Evolutionary conservation across 2,329 filamentous ascomycete species (phyloP).

Genomic region (Hypocrella siamensis): DNA sequence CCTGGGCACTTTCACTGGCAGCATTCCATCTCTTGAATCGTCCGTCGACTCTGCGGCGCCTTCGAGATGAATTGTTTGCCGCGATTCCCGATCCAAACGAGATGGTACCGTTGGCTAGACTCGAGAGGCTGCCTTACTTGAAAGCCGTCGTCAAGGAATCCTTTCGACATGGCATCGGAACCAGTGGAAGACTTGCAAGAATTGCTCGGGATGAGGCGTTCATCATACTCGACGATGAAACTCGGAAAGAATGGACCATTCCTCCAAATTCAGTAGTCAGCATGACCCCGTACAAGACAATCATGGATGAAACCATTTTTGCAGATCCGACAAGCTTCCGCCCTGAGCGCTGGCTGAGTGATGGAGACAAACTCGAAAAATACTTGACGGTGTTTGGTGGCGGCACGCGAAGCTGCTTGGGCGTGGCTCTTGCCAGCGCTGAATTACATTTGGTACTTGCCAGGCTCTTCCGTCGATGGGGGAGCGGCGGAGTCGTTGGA

Average conservation of each 20-base stretch:
- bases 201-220: conserved; percentile 24
- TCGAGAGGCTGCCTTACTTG: conserved; percentile 26
- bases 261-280: conserved; percentile 18
- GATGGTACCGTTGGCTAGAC: conserved; percentile 11
- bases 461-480: conserved; percentile 21
- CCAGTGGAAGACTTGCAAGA: conserved; percentile 31
- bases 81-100: conserved; percentile 16
- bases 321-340: conserved; percentile 16
- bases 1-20: conserved; percentile 17
- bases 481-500: conserved; percentile 15
- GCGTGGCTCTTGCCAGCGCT: conserved; percentile 20
- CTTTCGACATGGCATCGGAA: conserved; percentile 30
- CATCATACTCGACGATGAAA: conserved; percentile 12
- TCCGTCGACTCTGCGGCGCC: conserved; percentile 13
- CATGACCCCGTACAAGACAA: conserved; percentile 21
- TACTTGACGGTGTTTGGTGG: conserved; percentile 19
- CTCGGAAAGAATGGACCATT: conserved; percentile 13
- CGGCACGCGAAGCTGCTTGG: conserved; percentile 19
- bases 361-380: conserved; percentile 14
- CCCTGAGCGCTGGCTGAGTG: conserved; percentile 20
- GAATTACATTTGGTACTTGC: conserved; percentile 22
- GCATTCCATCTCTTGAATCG: conserved; percentile 19
- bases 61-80: conserved; percentile 20
- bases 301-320: conserved; percentile 18
- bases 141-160: conserved; percentile 35